Evolutionary conservation across 139 green algal genomes (phyloP).

Genomic region (Chlamydomonas sp.): DNA sequence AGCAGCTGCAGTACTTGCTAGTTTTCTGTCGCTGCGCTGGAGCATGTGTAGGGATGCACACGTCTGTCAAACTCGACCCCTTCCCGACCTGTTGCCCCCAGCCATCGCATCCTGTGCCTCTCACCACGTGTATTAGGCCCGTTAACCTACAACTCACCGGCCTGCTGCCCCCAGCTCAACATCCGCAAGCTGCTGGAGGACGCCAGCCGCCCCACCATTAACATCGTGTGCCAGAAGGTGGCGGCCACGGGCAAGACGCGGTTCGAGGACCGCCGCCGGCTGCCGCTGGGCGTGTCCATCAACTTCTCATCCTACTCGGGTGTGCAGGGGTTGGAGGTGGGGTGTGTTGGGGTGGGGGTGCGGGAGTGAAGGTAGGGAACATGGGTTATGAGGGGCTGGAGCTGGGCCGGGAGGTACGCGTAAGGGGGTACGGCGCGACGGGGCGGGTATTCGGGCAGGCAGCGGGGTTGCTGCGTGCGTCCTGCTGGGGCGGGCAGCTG

Average conservation of each 20-base stretch:
- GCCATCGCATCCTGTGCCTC: background rate
- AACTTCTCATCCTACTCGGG: conserved; percentile 70
- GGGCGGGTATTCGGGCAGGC: too few relatives aligned
- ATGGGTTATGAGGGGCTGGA: background rate
- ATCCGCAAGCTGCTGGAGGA: conserved; percentile 56
- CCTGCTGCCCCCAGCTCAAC: conserved; percentile 41
- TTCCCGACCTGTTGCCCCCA: too few relatives aligned
- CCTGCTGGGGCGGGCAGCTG: too few relatives aligned
- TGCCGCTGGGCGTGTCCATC: conserved; percentile 70
- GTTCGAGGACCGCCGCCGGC: conserved; percentile 70
- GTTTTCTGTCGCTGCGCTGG: too few relatives aligned
- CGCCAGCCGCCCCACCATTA: conserved; percentile 52
- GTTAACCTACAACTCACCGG: background rate
- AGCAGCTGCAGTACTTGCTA: too few relatives aligned
- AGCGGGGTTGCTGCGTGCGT: too few relatives aligned
- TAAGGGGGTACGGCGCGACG: too few relatives aligned
- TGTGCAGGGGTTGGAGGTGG: conserved; percentile 56
- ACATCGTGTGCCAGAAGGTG: conserved; percentile 71
- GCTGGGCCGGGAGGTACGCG: too few relatives aligned
- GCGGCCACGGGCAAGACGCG: conserved; percentile 55
- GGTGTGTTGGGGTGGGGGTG: background rate
- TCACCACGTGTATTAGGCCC: background rate
- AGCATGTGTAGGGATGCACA: too few relatives aligned
- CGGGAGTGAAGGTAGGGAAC: background rate
- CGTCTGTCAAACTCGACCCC: too few relatives aligned